Evolutionary conservation across 2,329 filamentous ascomycete genomes (phyloP).

Genomic region (Graphilbum fragrans): DNA sequence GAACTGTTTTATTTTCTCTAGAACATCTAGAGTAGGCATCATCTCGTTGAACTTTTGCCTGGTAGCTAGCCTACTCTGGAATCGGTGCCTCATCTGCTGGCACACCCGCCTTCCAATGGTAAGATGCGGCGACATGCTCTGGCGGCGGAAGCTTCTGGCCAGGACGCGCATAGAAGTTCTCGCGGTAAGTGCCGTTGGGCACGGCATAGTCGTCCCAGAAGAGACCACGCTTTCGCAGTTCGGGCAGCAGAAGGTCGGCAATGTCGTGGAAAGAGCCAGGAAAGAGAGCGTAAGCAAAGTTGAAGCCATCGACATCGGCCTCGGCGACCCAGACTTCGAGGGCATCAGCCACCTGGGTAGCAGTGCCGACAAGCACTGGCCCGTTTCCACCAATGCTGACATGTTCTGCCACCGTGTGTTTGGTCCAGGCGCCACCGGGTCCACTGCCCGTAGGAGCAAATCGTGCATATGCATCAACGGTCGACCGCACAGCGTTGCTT

Average conservation of each 20-base stretch:
- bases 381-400: slow-evolving; percentile 13
- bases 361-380: slow-evolving; percentile 43
- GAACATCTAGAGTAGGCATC: no score
- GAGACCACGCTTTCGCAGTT: slow-evolving; percentile 43
- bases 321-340: slow-evolving; percentile 57
- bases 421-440: no score
- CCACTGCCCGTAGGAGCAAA: slow-evolving; percentile 25
- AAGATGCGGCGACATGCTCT: slow-evolving; percentile 26
- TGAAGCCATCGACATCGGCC: slow-evolving; percentile 64
- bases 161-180: slow-evolving; percentile 29
- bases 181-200: slow-evolving; percentile 27
- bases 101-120: slow-evolving; percentile 25
- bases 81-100: slow-evolving; percentile 14
- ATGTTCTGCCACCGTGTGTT: slow-evolving; percentile 52
- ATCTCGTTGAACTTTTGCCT: no score
- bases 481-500: slow-evolving; percentile 23
- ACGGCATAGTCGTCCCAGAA: slow-evolving; percentile 38
- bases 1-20: no score
- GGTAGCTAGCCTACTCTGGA: no score
- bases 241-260: slow-evolving; percentile 50
- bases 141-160: slow-evolving; percentile 14
- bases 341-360: slow-evolving; percentile 53
- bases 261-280: slow-evolving; percentile 56
- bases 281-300: slow-evolving; percentile 41
- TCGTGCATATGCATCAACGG: slow-evolving; percentile 10